Percentiles rank a stretch among this genome's conserved stretches.
Conservation (phyloP, 140 eudicot species). For the Stevia rebaudiana region DNA sequence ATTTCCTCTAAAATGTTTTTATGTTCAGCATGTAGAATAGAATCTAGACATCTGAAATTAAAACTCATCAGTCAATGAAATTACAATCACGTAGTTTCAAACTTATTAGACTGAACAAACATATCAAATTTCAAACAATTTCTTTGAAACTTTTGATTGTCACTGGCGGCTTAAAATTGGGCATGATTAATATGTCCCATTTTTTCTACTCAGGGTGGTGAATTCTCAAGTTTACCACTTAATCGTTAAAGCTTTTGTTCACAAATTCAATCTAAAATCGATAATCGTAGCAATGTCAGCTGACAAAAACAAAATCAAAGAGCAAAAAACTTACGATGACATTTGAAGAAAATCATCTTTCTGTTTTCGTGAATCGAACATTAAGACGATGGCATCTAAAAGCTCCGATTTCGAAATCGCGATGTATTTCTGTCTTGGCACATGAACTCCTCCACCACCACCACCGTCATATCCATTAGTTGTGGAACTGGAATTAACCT, state of each 20-base stretch:
- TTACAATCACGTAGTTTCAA: not conserved
- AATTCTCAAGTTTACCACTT: not conserved
- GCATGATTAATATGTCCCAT: too few relatives aligned
- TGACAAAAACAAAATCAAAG: not conserved
- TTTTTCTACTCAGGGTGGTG: too few relatives aligned
- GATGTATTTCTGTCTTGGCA: slow-evolving; percentile 66
- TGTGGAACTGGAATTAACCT: slow-evolving; percentile 15
- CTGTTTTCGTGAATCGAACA: slow-evolving; percentile 49
- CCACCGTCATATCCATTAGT: not conserved
- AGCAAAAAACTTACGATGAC: slow-evolving; percentile 41
- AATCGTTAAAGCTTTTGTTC: not conserved
- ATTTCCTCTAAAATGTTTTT: slow-evolving; percentile 78
- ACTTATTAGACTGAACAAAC: too few relatives aligned
- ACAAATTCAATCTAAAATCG: not conserved
- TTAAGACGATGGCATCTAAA: slow-evolving; percentile 48
- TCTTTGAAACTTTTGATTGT: too few relatives aligned
- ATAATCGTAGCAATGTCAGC: not conserved
- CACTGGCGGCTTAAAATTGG: not conserved
- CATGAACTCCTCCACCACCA: slow-evolving; percentile 41
- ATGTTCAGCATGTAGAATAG: slow-evolving; percentile 91
- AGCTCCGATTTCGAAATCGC: slow-evolving; percentile 61
- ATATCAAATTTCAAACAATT: not conserved
- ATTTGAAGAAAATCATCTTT: slow-evolving; percentile 47
- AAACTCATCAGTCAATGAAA: not conserved
- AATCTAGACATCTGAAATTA: slow-evolving; percentile 70